Evolutionary conservation across 2,329 filamentous ascomycete species (phyloP), one percentile per base, ranked within the genome.

Genomic region (Fulvia fulva): DNA sequence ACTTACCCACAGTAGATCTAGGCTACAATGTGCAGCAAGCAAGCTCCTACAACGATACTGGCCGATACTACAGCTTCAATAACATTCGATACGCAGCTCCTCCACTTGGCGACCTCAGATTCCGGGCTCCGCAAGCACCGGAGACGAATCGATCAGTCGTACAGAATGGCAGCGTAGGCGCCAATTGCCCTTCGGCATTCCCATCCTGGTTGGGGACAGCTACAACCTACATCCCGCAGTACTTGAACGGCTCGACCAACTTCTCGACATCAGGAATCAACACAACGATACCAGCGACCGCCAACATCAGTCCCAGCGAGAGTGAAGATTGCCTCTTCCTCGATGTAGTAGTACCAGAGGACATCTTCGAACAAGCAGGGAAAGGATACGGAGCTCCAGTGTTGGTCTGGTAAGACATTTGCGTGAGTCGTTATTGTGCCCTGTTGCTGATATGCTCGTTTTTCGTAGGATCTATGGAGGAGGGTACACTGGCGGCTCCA

Each of bases 401-500:
- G 11, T 54, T 73, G 16, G 69, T 73, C 28, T 76, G 71, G 78
- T 37, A 30, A 34, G 28, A 6, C 26, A 12, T 41, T 23, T 19
- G 3, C 2, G 9, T 9, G 1, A 19, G 28, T 8, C n/a, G n/a
- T n/a, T 4, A 21, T 12, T 1, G 5, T 1, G 21, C 12, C 14
- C 28, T 22, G n/a, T 41, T 22, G n/a, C 44, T 47, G n/a, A 47
- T 21, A 16, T 23, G 9, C 14, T 23, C 11, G 22, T 11, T 8
- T 11, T 23, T 2, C 16, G n/a, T 5, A 47, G 44, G 44, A 78
- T 59, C 11, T 47, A 47, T 1, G 79, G 79, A n/a, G 79, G 78
- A n/a, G 77, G 76, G 4, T 80, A 78, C 59, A 72, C 71, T 1
- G 60, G 52, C 8, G 78, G 74, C 12, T 71, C 68, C 9, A 80